phyloP scores from a whole-genome alignment of 495 filamentous ascomycete species.

The Hypoxylon cercidicola region DNA sequence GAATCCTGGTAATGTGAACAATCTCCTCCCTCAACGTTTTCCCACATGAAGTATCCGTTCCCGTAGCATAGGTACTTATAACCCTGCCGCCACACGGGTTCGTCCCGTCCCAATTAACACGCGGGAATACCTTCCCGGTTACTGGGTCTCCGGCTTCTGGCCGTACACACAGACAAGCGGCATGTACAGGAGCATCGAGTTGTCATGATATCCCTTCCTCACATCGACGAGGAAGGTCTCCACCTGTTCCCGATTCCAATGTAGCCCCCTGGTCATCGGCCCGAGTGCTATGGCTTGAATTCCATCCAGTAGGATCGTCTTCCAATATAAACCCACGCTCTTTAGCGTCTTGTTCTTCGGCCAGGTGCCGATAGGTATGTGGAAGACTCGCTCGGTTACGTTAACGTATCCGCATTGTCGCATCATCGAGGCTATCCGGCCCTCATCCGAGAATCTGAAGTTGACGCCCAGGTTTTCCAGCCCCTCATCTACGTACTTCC shows the following conservation, averaged over 20 bases:
- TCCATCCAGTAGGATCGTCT: conserved; percentile 68
- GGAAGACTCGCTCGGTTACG: conserved; percentile 66
- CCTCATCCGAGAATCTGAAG: conserved; percentile 61
- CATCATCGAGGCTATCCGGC: conserved; percentile 60
- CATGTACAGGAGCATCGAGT: conserved; percentile 58
- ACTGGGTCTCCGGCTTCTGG: conserved; percentile 52
- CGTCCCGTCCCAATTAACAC: conserved; percentile 6
- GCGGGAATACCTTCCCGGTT: conserved; percentile 1
- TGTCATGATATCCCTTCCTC: conserved; percentile 57
- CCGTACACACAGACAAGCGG: conserved; percentile 62
- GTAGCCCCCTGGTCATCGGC: conserved; percentile 66
- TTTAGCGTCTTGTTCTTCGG: conserved; percentile 70
- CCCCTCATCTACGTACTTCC: conserved; percentile 55
- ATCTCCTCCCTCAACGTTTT: conserved; percentile 6
- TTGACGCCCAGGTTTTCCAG: conserved; percentile 60
- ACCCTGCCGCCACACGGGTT: not conserved
- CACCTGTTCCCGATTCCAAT: conserved; percentile 58
- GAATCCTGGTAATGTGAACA: conserved; percentile 22
- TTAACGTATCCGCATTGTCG: conserved; percentile 68
- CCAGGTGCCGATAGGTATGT: conserved; percentile 76
- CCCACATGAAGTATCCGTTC: conserved; percentile 1
- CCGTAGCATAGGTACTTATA: conserved; percentile 11
- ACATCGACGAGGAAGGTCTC: conserved; percentile 59
- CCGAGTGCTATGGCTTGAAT: conserved; percentile 71
- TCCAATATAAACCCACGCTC: conserved; percentile 67